These are phyloP conservation scores for Pseudogymnoascus sp. DNA, from an alignment of 2,329 filamentous ascomycete species.

Conservation along the genomic window DNA sequence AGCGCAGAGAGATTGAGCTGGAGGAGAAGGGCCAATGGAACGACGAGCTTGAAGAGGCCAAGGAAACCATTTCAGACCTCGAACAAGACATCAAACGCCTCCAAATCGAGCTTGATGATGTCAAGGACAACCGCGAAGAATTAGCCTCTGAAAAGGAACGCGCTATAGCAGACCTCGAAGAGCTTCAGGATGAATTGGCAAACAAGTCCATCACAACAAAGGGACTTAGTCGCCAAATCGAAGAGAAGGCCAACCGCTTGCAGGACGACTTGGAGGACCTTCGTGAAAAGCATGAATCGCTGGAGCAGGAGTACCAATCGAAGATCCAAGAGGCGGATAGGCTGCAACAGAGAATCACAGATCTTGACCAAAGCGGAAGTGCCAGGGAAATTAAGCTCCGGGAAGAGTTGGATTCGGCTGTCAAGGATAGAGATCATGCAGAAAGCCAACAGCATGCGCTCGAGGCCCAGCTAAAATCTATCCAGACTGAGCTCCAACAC, in stretches of 20 bases:
- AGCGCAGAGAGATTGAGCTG: slow-evolving; percentile 46
- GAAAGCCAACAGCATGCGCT: slow-evolving; percentile 36
- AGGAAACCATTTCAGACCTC: slow-evolving; percentile 53
- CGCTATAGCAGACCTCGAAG: slow-evolving; percentile 54
- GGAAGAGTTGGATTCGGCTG: slow-evolving; percentile 37
- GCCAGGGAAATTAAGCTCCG: slow-evolving; percentile 36
- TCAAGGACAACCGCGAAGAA: slow-evolving; percentile 49
- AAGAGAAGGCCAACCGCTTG: slow-evolving; percentile 61
- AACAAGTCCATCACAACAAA: slow-evolving; percentile 74
- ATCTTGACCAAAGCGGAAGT: slow-evolving; percentile 27
- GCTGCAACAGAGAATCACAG: slow-evolving; percentile 38
- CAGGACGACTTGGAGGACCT: slow-evolving; percentile 58
- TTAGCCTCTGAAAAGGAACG: slow-evolving; percentile 49
- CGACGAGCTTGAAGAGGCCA: slow-evolving; percentile 49
- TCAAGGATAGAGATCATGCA: slow-evolving; percentile 30
- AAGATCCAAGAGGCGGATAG: slow-evolving; percentile 37
- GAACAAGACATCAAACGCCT: slow-evolving; percentile 49
- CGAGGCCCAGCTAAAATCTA: slow-evolving; percentile 46
- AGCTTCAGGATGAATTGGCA: slow-evolving; percentile 69
- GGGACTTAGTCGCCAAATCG: slow-evolving; percentile 66
- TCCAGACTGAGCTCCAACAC: slow-evolving; percentile 53
- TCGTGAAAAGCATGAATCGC: slow-evolving; percentile 37
- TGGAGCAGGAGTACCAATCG: slow-evolving; percentile 39
- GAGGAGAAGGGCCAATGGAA: slow-evolving; percentile 50
- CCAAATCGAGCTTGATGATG: slow-evolving; percentile 49